Evolutionary conservation across 1,284 basidiomycete genomes (phyloP), one percentile per base, ranked within the genome.

Genomic region (Ceratobasidium sp.): DNA sequence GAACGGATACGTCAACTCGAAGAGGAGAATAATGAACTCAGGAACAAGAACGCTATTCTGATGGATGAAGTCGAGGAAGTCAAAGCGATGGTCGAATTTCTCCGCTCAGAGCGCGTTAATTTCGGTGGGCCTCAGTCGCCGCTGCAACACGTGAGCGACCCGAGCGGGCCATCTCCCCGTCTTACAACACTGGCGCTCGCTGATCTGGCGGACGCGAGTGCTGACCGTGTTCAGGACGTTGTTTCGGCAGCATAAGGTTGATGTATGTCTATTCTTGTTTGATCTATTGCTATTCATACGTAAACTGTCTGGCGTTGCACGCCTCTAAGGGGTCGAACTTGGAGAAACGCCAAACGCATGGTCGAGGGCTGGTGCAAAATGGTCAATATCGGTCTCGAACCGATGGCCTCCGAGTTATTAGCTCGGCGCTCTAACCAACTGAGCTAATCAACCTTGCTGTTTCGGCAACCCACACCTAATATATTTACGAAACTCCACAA

Each of bases 11-110:
- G 36, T n/a, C 39, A 64, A 62, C 43, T 74, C 46, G 74, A 74
- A 48, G 69, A 57, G 41, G 74, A 74, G 30, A 65, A 72, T 48
- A 30, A 46, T 28, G 52, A 73, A 50, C 59, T 73, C 3, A 55
- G 72, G 58, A 62, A 62, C 26, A 65, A 76, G 60, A 76, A 76
- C 28, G 28, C 48, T 10, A 72, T 73, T 28, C 59, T 76, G 52
- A 70, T 73, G 57, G 75, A 76, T 28, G 74, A 76, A 55, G 74
- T 76, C 1, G 74, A 76, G 21, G 72, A 72, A 45, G 64, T 67
- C 50, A 74, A 71, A 52, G 74, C 73, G 14, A 76, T 76, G 75
- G 74, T 76, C 6, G 75, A 76, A 30, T 57, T 61, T 28, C 52
- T 76, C 21, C 48, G 72, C n/a, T 58, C 53, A 10, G 67, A 71